Evolutionary conservation across 2,329 filamentous ascomycete genomes (phyloP).

Genomic region (Thielaviopsis ethacetica): DNA sequence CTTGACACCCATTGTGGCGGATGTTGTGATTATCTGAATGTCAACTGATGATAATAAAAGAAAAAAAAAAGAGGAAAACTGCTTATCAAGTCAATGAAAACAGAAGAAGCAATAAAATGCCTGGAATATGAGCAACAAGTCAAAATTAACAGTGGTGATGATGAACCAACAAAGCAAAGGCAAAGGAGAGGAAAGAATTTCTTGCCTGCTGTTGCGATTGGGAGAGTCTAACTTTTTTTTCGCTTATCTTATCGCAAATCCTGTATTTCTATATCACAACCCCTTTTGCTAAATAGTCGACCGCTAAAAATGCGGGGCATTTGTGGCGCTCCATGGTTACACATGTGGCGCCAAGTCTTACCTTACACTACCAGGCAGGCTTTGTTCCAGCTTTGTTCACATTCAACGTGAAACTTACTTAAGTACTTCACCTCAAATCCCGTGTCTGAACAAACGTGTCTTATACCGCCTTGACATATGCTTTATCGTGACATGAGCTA

Average conservation of each 20-base stretch:
- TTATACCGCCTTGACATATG: no score
- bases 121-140: neutral
- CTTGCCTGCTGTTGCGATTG: neutral
- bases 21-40: conserved; percentile 10
- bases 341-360: neutral
- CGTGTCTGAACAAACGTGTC: no score
- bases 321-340: neutral
- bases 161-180: neutral
- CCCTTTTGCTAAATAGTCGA: neutral
- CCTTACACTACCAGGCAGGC: no score
- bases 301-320: neutral
- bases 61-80: conserved; percentile 6
- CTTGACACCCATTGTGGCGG: conserved; percentile 13
- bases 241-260: conserved; percentile 11
- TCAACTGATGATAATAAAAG: neutral
- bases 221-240: conserved; percentile 12
- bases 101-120: neutral
- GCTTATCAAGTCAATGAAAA: neutral
- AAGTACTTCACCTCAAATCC: no score
- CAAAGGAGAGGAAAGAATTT: conserved; percentile 1
- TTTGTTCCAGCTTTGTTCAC: no score
- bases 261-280: neutral
- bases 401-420: no score
- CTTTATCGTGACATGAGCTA: no score
- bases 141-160: conserved; percentile 1